These are phyloP conservation scores for Xylaria sp. DNA, from an alignment of 2,329 filamentous ascomycete genomes.

Conservation along the genomic window DNA sequence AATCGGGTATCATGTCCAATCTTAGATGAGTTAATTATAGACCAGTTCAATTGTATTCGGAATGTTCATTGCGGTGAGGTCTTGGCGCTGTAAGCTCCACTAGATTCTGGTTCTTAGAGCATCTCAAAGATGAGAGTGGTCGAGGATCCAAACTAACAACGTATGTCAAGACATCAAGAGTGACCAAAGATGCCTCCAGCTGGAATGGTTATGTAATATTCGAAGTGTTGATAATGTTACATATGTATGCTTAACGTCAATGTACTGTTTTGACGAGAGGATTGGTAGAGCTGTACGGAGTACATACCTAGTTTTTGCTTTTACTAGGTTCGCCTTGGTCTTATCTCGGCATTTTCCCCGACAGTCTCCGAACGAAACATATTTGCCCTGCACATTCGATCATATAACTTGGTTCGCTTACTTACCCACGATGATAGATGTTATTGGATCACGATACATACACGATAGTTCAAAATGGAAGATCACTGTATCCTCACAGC, in stretches of 20 bases:
- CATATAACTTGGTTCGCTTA: not conserved
- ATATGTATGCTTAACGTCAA: not conserved
- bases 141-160: not conserved
- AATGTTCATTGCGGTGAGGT: not conserved
- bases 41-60: not conserved
- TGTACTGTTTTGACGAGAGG: not conserved
- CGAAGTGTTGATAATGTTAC: not conserved
- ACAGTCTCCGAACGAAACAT: constrained; percentile 9
- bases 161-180: not conserved
- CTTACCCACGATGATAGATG: not conserved
- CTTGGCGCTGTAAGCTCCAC: not conserved
- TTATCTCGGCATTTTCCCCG: constrained; percentile 24
- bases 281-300: not conserved
- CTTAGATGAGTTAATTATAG: constrained; percentile 11
- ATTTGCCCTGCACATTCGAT: not conserved
- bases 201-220: no score
- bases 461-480: not conserved
- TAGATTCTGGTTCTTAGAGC: not conserved
- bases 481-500: not conserved
- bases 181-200: not conserved
- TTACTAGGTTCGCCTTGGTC: not conserved
- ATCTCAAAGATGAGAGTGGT: not conserved
- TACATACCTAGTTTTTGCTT: not conserved
- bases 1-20: not conserved
- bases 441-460: not conserved